A percentile compares a stretch with the other conserved stretches of the same genome.
These are phyloP conservation scores for Ormosia emarginata DNA, from an alignment of 306 rosid species.

Conservation along the genomic window DNA sequence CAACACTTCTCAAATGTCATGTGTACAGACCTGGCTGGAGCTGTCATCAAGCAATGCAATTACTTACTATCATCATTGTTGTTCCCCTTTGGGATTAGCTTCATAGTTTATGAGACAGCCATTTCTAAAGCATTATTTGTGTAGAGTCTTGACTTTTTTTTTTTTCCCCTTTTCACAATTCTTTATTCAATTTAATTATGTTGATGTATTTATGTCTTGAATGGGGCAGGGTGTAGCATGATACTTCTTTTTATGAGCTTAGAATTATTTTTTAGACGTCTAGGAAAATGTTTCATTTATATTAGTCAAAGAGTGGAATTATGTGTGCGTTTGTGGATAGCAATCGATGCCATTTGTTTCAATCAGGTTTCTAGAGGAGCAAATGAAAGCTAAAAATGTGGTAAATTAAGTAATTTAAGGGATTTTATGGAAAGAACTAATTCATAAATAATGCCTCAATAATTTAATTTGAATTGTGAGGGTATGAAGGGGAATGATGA, in stretches of 20 bases:
- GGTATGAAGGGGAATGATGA: background rate
- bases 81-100: conserved; percentile 7
- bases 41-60: conserved; percentile 3
- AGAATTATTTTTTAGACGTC: background rate
- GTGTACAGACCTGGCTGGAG: conserved; percentile 16
- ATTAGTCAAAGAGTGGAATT: background rate
- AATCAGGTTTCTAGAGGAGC: background rate
- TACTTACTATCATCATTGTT: conserved; percentile 13
- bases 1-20: background rate
- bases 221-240: background rate
- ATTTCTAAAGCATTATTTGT: conserved; percentile 13
- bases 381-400: background rate
- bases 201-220: conserved; percentile 17
- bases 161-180: conserved; percentile 7
- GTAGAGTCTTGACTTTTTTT: conserved; percentile 7
- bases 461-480: no score
- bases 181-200: conserved; percentile 27
- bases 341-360: background rate
- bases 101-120: conserved; percentile 13
- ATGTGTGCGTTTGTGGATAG: background rate
- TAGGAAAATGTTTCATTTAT: background rate
- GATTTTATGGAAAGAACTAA: no score
- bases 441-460: no score
- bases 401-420: no score
- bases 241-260: background rate